Percentiles rank a stretch among this genome's conserved stretches.
Conservation (phyloP, 2,329 filamentous ascomycete species). For the Fusarium sp. region DNA sequence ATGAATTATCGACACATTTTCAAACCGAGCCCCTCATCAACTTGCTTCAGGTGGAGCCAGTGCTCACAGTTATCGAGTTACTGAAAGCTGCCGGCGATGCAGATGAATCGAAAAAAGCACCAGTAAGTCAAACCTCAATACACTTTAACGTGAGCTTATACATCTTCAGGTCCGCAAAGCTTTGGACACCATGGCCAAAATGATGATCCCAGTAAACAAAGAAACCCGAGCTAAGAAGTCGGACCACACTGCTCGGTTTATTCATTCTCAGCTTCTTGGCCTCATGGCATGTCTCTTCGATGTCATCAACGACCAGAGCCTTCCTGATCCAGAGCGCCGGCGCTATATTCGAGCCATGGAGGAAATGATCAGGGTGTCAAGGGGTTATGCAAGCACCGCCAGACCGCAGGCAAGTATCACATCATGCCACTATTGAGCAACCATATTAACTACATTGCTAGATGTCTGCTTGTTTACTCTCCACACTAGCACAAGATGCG, state of each 20-base stretch:
- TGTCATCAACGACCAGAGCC: constrained; percentile 77
- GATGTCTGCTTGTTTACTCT: constrained; percentile 93
- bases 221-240: constrained; percentile 61
- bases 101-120: constrained; percentile 65
- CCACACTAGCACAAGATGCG: constrained; percentile 79
- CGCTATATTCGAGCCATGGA: constrained; percentile 85
- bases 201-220: constrained; percentile 56
- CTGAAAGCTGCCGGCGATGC: constrained; percentile 82
- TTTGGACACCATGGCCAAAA: constrained; percentile 60
- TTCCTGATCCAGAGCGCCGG: constrained; percentile 75
- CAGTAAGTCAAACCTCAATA: constrained; percentile 61
- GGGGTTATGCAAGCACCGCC: constrained; percentile 78
- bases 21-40: constrained; percentile 73
- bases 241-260: constrained; percentile 77
- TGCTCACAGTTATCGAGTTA: constrained; percentile 82
- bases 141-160: constrained; percentile 42
- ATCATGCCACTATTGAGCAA: not conserved
- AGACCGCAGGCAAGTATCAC: constrained; percentile 79
- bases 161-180: constrained; percentile 59
- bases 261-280: constrained; percentile 86
- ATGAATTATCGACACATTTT: constrained; percentile 77
- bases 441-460: constrained; percentile 51
- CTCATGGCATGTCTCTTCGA: constrained; percentile 87
- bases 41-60: constrained; percentile 80
- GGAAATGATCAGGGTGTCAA: constrained; percentile 85